Conservation (phyloP, 2,329 filamentous ascomycete genomes). For the Beauveria sp. region DNA sequence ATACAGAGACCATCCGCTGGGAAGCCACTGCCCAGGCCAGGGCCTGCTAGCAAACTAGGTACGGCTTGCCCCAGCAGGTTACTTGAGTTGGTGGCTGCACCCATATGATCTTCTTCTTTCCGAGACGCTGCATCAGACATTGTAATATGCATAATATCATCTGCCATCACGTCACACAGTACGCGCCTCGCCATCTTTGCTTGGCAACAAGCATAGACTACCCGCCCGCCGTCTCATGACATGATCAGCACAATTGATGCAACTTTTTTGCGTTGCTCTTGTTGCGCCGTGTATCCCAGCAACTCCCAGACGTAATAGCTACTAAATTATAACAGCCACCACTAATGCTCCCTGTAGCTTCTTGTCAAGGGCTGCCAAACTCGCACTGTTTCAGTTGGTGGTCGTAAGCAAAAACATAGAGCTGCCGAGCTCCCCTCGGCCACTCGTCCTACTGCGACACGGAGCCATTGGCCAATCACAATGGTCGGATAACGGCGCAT, state of each 20-base stretch:
- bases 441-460: not conserved
- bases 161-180: too few relatives aligned
- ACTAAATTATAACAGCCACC: not conserved
- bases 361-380: not conserved
- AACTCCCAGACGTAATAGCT: not conserved
- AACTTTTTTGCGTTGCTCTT: not conserved
- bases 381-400: not conserved
- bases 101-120: conserved; percentile 1
- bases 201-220: too few relatives aligned
- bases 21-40: not conserved
- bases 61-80: not conserved
- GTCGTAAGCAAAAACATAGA: not conserved
- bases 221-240: too few relatives aligned
- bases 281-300: not conserved
- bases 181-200: too few relatives aligned
- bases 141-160: too few relatives aligned
- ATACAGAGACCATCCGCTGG: too few relatives aligned
- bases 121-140: too few relatives aligned
- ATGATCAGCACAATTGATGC: too few relatives aligned
- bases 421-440: too few relatives aligned
- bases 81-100: not conserved
- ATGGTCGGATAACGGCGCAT: conserved; percentile 9
- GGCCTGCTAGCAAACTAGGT: not conserved
- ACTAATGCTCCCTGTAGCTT: conserved; percentile 1
- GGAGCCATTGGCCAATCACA: conserved; percentile 11